Percentiles rank a stretch among this genome's conserved stretches.
These are phyloP conservation scores for Aspergillus tubingensis DNA, from an alignment of 2,329 filamentous ascomycete species.

Conservation along the genomic window DNA sequence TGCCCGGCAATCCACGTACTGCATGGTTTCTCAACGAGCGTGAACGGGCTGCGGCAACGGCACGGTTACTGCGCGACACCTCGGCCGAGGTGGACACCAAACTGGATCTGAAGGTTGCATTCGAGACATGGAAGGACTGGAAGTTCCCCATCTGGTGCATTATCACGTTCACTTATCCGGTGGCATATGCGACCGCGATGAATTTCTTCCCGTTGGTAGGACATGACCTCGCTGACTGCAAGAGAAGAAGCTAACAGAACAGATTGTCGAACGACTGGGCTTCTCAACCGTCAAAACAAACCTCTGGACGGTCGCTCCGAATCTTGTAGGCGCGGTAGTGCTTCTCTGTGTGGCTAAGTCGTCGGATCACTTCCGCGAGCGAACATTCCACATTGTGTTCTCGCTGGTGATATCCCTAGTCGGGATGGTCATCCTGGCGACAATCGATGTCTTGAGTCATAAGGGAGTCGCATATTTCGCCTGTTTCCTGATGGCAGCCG, in stretches of 20 bases:
- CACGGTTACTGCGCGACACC: constrained; percentile 50
- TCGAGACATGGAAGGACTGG: constrained; percentile 46
- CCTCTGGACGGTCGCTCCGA: constrained; percentile 53
- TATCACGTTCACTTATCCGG: constrained; percentile 52
- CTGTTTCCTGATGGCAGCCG: constrained; percentile 49
- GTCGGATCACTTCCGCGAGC: constrained; percentile 49
- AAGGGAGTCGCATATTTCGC: constrained; percentile 54
- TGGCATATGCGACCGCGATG: constrained; percentile 49
- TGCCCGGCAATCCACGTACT: constrained; percentile 34
- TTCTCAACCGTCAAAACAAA: constrained; percentile 51
- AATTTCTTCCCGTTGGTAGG: constrained; percentile 51
- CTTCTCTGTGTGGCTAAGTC: constrained; percentile 48
- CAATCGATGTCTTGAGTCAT: constrained; percentile 45
- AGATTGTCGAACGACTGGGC: constrained; percentile 49
- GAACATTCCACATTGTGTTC: constrained; percentile 50
- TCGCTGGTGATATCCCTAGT: constrained; percentile 43
- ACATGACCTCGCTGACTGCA: too few relatives aligned
- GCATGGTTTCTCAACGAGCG: constrained; percentile 43
- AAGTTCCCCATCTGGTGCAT: constrained; percentile 50
- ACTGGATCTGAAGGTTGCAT: constrained; percentile 46
- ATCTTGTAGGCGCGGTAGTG: constrained; percentile 51
- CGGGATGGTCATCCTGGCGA: constrained; percentile 49
- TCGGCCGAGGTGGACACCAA: constrained; percentile 41
- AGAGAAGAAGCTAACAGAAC: neutral
- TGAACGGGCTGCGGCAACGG: constrained; percentile 44